A percentile compares a stretch with the other conserved stretches of the same genome.
These are phyloP conservation scores for Meripilus lineatus DNA, from an alignment of 1,284 basidiomycete genomes.

Conservation along the genomic window DNA sequence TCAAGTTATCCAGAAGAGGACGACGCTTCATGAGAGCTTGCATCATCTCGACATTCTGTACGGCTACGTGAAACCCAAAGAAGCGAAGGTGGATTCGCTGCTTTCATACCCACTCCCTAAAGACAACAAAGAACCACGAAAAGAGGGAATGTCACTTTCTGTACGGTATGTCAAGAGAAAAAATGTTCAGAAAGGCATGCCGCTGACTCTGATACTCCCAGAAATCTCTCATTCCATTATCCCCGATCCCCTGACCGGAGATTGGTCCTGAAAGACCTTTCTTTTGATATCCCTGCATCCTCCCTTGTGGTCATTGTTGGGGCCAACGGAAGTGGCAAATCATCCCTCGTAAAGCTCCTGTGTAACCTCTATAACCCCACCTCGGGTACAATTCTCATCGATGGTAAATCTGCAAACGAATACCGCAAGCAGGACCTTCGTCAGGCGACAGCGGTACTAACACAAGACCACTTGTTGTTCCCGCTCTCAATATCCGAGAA, in stretches of 20 bases:
- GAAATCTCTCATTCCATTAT: constrained; percentile 66
- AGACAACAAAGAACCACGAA: background rate
- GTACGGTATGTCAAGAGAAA: constrained; percentile 29
- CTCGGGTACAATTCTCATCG: constrained; percentile 59
- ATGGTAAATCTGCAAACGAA: constrained; percentile 48
- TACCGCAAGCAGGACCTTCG: constrained; percentile 54
- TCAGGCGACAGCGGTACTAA: constrained; percentile 53
- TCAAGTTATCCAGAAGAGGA: background rate
- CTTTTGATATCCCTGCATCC: constrained; percentile 47
- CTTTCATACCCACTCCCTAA: background rate
- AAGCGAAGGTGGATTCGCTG: background rate
- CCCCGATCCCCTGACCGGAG: constrained; percentile 38
- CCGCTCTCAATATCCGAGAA: constrained; percentile 69
- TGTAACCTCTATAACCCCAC: constrained; percentile 58
- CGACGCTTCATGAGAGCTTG: background rate
- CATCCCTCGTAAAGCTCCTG: constrained; percentile 66
- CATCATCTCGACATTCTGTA: constrained; percentile 4
- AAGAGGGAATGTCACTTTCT: background rate
- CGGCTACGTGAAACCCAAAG: background rate
- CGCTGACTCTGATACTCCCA: constrained; percentile 52
- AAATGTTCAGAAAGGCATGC: too few relatives aligned
- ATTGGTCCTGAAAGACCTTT: constrained; percentile 48
- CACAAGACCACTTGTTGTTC: constrained; percentile 69
- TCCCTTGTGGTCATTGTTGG: constrained; percentile 62
- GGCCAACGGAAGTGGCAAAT: constrained; percentile 68